Conservation (phyloP, 371 early-diverging fungal species). For the Parasitella parasitica region DNA sequence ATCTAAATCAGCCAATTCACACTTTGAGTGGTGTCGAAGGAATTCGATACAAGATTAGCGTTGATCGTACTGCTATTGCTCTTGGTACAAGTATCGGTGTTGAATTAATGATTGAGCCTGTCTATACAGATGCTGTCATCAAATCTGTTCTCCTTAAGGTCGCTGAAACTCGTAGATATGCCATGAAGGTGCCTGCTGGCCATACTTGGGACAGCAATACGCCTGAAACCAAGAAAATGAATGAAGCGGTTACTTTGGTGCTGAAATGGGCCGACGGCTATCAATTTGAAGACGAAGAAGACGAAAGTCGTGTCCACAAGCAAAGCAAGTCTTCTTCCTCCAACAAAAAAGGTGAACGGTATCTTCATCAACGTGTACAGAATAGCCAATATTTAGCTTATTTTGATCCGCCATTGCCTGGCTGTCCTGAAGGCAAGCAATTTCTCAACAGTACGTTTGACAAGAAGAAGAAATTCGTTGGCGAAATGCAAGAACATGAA, state of each 20-base stretch:
- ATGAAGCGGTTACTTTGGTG: constrained; percentile 23
- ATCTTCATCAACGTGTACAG: not conserved
- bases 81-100: constrained; percentile 43
- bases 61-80: constrained; percentile 44
- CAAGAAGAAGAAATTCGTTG: not conserved
- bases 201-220: constrained; percentile 1
- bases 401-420: constrained; percentile 14
- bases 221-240: constrained; percentile 15
- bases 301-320: not conserved
- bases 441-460: not conserved
- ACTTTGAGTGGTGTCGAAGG: constrained; percentile 14
- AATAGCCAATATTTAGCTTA: not conserved
- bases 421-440: not conserved
- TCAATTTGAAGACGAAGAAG: constrained; percentile 18
- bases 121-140: constrained; percentile 12
- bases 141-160: constrained; percentile 21
- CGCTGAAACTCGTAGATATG: constrained; percentile 25
- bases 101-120: constrained; percentile 36
- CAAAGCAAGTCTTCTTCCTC: not conserved
- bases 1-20: constrained; percentile 4
- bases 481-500: not conserved
- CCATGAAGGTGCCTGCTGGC: constrained; percentile 31
- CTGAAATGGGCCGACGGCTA: constrained; percentile 45
- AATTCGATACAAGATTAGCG: constrained; percentile 30
- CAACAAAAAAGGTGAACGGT: not conserved